Conservation (phyloP, 148 eudicot species). For the Salicornia ramosissima region DNA sequence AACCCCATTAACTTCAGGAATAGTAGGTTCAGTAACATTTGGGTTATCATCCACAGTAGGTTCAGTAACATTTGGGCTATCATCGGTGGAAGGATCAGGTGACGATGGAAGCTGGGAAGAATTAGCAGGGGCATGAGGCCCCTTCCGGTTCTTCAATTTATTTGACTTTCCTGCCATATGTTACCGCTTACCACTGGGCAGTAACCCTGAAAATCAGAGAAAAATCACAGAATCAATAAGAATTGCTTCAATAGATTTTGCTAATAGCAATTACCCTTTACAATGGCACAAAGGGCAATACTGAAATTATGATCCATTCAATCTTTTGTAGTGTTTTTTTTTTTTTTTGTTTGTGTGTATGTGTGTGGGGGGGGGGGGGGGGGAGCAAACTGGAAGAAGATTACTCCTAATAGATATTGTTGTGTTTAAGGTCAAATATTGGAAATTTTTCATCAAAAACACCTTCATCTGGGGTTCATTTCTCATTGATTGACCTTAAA, state of each 20-base stretch:
- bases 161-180: constrained; percentile 86
- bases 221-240: constrained; percentile 1
- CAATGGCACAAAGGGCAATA: no score
- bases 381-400: no score
- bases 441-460: no score
- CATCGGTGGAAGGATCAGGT: constrained; percentile 32
- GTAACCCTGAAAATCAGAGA: not conserved
- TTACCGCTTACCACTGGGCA: not conserved
- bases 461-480: no score
- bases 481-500: no score
- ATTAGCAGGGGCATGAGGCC: constrained; percentile 29
- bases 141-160: constrained; percentile 57
- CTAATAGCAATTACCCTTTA: not conserved
- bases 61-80: constrained; percentile 23
- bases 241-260: not conserved
- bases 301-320: no score
- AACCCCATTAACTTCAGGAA: constrained; percentile 37
- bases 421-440: no score
- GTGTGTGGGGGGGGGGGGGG: no score
- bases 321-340: no score
- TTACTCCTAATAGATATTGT: no score
- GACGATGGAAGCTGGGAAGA: constrained; percentile 33
- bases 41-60: constrained; percentile 29
- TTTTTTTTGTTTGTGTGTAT: no score
- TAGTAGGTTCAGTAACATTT: constrained; percentile 19